A percentile compares a stretch with the other conserved stretches of the same genome.
Conservation (phyloP, 2,329 filamentous ascomycete species). For the Alternaria postmessia region DNA sequence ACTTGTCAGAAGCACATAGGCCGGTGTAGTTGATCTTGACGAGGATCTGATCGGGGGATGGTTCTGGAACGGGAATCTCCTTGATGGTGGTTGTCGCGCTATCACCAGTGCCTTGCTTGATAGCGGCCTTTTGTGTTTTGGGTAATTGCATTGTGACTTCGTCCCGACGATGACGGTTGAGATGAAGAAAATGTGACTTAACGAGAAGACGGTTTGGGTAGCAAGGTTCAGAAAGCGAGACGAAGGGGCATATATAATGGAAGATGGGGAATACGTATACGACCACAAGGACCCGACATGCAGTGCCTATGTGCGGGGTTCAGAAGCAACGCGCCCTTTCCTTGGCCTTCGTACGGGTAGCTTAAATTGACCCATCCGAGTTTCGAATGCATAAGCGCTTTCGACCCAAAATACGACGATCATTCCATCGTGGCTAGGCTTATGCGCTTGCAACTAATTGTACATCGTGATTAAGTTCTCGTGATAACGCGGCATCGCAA, state of each 20-base stretch:
- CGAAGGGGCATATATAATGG: background rate
- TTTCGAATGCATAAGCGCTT: background rate
- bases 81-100: slow-evolving; percentile 35
- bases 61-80: slow-evolving; percentile 41
- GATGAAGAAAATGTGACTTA: background rate
- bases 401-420: background rate
- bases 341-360: background rate
- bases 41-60: slow-evolving; percentile 62
- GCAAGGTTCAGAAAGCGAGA: background rate
- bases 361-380: background rate
- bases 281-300: background rate
- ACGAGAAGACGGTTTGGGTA: background rate
- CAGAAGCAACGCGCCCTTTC: background rate
- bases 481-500: background rate
- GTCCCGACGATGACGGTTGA: background rate
- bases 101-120: slow-evolving; percentile 43
- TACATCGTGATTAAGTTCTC: background rate
- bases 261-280: background rate
- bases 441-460: background rate
- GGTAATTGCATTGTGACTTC: slow-evolving; percentile 37
- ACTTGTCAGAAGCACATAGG: slow-evolving; percentile 63
- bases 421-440: background rate
- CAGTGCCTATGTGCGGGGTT: slow-evolving; percentile 2
- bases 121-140: slow-evolving; percentile 47
- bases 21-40: slow-evolving; percentile 65